Base-by-base conservation (phyloP, 441 rosid genomes). In the Pelargonium citronellum region DNA sequence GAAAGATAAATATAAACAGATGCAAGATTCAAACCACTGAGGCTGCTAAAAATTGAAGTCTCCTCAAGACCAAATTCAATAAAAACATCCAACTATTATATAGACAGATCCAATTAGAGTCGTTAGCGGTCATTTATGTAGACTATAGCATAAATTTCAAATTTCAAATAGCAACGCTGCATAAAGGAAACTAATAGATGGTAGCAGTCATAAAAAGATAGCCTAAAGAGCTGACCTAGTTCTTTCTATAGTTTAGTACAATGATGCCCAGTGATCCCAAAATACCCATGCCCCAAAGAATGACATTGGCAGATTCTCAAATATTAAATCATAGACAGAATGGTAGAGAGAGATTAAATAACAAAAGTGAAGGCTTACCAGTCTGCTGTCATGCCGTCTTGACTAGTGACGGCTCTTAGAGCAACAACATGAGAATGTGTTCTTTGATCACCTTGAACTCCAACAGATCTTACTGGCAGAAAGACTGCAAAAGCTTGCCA, bases 401-500 rank as follows among this genome's bases (percentile, higher is more conserved):
- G 95, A 82, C 97, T 95, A 60, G 93, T 90, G 67, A 95, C 97
- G n/a, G 97, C 99, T 47, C 96, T 86, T 46, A 95, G 92, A 85
- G 96, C 89, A 77, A 95, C 96, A 13, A 95, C 98, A 80, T 95
- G 90, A 77, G 98, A 90, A 77, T 91, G 96, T 7, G 97, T 91
- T 78, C 99, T 87, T 83, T 91, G 95, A 87, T 94, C 96, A 3
- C 96, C 99, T 83, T 89, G 99, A 77, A 94, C 96, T 79, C 96
- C 99, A 73, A 91, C 96, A 27, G 96, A 89, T 78, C 86, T 85
- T 67, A 90, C 81, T 13, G 98, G 98, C 78, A 92, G 80, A 84
- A 89, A 92, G 68, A 92, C 97, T 16, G 92, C 98, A 69, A 92
- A 95, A 76, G 99, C 98, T 88, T 92, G 98, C 98, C 98, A 91